Base-by-base conservation (phyloP, 1,284 basidiomycete genomes). In the Ustilago xerochloae region DNA sequence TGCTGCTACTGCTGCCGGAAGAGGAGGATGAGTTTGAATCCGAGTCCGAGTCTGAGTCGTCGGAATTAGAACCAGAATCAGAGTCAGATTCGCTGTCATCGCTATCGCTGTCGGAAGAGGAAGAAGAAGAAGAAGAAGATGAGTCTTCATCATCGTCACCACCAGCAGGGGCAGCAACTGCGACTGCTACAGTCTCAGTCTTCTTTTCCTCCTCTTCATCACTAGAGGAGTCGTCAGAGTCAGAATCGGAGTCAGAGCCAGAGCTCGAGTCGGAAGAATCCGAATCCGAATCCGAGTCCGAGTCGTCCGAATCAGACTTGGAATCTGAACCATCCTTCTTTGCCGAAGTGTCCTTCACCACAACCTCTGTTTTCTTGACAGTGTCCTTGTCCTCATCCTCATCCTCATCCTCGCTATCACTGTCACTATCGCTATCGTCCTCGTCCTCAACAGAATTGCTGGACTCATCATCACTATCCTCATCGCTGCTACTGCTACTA, bases 231-330 rank as follows among this genome's bases (percentile, higher is more conserved):
- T 55, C 45, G n/a, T n/a, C n/a, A n/a, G 49, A 30, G 26, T 29
- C 45, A 10, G 45, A 49, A 32, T 49, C 47, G 5, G 47, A 49
- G 15, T 46, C 45, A 6, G 63, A 65, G 32, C 45, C 45, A 7
- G 65, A 69, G 29, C 59, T 55, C 3, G 61, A 63, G 33, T 60
- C 52, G 26, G 61, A 63, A 29, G 56, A 64, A 26, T 56, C 38
- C 9, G 55, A 57, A 16, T 50, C 56, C 20, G 60, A 63, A 32
- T 58, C 58, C 13, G 47, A 51, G 5, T 57, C 49, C 0, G 45
- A 41, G 6, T 45, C 33, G 7, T 57, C 41, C 2, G 56, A 52
- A 18, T n/a, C 47, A 33, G 18, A 29, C 20, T 35, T 22, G 5
- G 28, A n/a, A 9, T 33, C 32, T 10, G 28, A 29, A n/a, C n/a